Base-by-base conservation (phyloP, 1,284 basidiomycete genomes). In the Ceratobasidium sp. region DNA sequence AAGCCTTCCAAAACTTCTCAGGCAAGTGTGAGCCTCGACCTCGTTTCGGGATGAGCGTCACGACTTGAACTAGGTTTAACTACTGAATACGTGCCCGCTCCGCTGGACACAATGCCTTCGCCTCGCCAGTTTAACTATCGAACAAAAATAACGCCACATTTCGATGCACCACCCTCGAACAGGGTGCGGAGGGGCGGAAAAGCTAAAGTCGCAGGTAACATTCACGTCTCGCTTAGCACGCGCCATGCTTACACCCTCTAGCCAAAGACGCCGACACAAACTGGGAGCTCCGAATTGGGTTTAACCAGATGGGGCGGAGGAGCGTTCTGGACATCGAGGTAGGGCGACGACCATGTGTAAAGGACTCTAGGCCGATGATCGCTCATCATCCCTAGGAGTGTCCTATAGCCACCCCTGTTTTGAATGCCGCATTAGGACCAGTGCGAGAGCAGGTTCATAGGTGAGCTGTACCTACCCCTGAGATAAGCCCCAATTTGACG, bases 141-240 rank as follows among this genome's bases (percentile, higher is more conserved):
- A 30, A 99, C 98, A 0, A 99, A 99, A 86, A 92, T 99, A 65
- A 99, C 97, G 0, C 97, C 97, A 0, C 97, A 99, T 84, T 99
- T 99, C 81, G 94, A 98, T 60, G 89, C 93, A 0, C 92, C 95
- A 0, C 90, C 91, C 33, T 64, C 71, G 60, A 74, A 74, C 0
- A 92, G 90, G 73, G 78, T 77, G 23, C 79, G 81, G 83, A 85
- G 77, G 84, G 87, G 66, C 86, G 88, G 81, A 83, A 83, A 74
- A 82, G 83, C 38, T 73, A 84, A 64, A 48, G n/a, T 16, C 23
- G 20, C 60, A 74, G 59, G 71, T 74, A n/a, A 46, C 33, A 65
- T 65, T 30, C 33, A 41, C 44, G 27, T 78, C 81, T 41, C 44
- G 38, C 46, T 12, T 30, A n/a, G 48, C 79, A 79, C 35, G 66